phyloP scores from a whole-genome alignment of 169 alveolate genomes.

The Plasmodium billcollinsi region DNA sequence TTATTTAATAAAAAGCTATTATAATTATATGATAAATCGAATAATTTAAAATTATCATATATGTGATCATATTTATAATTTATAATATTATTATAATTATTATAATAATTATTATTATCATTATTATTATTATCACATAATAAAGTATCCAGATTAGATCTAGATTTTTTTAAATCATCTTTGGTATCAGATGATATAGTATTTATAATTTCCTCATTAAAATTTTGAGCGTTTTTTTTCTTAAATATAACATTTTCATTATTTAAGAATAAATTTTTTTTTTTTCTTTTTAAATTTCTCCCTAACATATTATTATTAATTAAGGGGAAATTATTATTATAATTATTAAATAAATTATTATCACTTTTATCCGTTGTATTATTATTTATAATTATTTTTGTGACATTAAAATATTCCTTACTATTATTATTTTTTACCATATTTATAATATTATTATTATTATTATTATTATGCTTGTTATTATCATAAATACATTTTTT shows the following conservation, averaged over 20 bases:
- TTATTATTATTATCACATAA: background rate
- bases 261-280: background rate
- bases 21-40: conserved; percentile 47
- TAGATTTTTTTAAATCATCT: conserved; percentile 1
- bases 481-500: too few species aligned
- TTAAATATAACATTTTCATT: background rate
- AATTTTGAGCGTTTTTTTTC: background rate
- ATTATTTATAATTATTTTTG: too few species aligned
- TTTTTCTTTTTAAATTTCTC: background rate
- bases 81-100: background rate
- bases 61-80: background rate
- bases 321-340: background rate
- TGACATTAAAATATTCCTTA: background rate
- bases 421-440: background rate
- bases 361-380: background rate
- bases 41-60: conserved; percentile 17
- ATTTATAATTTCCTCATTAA: background rate
- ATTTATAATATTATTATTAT: background rate
- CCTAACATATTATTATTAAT: background rate
- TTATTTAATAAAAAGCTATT: conserved; percentile 41
- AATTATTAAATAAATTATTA: background rate
- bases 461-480: background rate
- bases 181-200: too few species aligned
- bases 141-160: background rate
- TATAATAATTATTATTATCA: background rate